These are phyloP conservation scores for Pilobolus umbonatus DNA, from an alignment of 192 early-diverging fungal genomes.

Conservation along the genomic window DNA sequence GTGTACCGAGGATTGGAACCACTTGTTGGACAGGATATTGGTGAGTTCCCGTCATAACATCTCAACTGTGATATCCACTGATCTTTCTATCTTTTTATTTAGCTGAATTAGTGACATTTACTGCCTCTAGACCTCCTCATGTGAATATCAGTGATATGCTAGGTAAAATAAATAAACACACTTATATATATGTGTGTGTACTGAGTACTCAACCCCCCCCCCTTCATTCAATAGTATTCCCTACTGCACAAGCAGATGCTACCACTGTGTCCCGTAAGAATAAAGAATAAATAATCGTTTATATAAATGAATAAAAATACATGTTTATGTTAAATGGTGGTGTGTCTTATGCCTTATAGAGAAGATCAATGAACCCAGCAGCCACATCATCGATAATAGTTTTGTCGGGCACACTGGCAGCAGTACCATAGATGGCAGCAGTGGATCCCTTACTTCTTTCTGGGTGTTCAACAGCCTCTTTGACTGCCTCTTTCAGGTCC, in stretches of 20 bases:
- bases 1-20: slow-evolving; percentile 80
- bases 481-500: slow-evolving; percentile 78
- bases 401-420: slow-evolving; percentile 80
- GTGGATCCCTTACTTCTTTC: slow-evolving; percentile 63
- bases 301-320: too few relatives aligned
- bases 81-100: not conserved
- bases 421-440: slow-evolving; percentile 91
- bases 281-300: too few relatives aligned
- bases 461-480: slow-evolving; percentile 61
- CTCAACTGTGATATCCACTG: too few relatives aligned
- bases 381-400: slow-evolving; percentile 85
- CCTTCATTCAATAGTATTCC: not conserved
- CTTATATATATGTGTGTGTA: too few relatives aligned
- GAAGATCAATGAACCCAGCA: slow-evolving; percentile 80
- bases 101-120: slow-evolving; percentile 73
- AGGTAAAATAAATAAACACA: too few relatives aligned
- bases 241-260: slow-evolving; percentile 4
- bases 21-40: slow-evolving; percentile 70
- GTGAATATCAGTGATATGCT: slow-evolving; percentile 68
- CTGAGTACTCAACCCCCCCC: too few relatives aligned
- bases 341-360: slow-evolving; percentile 70
- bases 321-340: too few relatives aligned
- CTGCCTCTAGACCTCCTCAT: slow-evolving; percentile 67
- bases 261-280: too few relatives aligned
- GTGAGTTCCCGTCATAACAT: slow-evolving; percentile 30